Base-by-base conservation (phyloP, 108 stramenopile genomes). In the Seminavis robusta region DNA sequence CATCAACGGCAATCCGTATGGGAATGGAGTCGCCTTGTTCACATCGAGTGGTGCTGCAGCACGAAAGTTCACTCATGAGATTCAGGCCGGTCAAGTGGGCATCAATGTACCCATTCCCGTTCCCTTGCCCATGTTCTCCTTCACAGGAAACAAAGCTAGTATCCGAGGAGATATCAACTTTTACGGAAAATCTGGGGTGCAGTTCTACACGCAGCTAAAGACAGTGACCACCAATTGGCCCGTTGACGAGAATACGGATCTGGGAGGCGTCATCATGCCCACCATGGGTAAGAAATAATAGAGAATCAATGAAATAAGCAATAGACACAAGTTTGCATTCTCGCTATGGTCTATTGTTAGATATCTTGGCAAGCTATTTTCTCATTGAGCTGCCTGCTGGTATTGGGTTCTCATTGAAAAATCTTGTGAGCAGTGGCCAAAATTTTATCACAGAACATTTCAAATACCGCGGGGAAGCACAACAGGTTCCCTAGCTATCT, bases 161-260 rank as follows among this genome's bases (percentile, higher is more conserved):
- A 88, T 97, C 59, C 65, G 80, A 25, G 97, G 97, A 0, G 97
- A 95, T 76, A 34, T 95, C 17, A 86, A 98, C 67, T 98, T 98
- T 67, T 97, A 83, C 55, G 84, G 90, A 16, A 86, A 84, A 54
- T 71, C 80, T 45, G 97, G 95, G 13, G 87, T 92, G n/a, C 68
- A 93, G 37, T 98, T 98, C 72, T 95, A 82, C 61, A 98, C 95
- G 4, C 86, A 95, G 60, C 61, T 81, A 37, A 97, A 98, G 73
- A 97, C 97, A 30, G 79, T 98, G 19, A 98, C 94, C 0, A 76
- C 75, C 54, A 89, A 86, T 53, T 98, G 97, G 97, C 83, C 86
- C 13, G 65, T 74, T 47, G 19, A 55, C n/a, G 41, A 65, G 8
- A 59, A 49, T 23, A 52, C 61, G 16, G 62, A 66, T 44, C 67